A percentile compares a stretch with the other conserved stretches of the same genome.
Evolutionary conservation across 2,329 filamentous ascomycete genomes (phyloP).

Genomic region (Ophiostoma piceae): DNA sequence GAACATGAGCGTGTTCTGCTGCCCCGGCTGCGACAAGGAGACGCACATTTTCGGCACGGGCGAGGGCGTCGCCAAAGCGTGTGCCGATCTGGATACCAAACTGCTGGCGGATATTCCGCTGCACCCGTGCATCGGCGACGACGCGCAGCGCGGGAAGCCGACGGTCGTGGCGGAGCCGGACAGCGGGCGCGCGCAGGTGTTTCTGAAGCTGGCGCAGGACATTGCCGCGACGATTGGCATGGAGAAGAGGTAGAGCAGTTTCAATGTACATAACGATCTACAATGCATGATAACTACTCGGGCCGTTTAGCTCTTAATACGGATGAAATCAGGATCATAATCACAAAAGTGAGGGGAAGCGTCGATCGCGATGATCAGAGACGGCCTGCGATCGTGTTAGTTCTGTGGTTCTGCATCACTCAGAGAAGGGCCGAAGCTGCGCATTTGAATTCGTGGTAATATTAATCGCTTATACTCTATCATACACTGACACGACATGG

Average conservation of each 20-base stretch:
- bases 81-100: slow-evolving; percentile 65
- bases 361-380: neutral
- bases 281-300: neutral
- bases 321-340: neutral
- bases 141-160: slow-evolving; percentile 80
- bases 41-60: slow-evolving; percentile 70
- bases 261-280: neutral
- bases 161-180: slow-evolving; percentile 83
- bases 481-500: slow-evolving; percentile 3
- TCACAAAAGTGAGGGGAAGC: neutral
- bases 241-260: neutral
- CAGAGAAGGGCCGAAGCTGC: neutral
- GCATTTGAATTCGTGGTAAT: neutral
- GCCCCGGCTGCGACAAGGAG: slow-evolving; percentile 68
- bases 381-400: neutral
- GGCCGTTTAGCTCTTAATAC: neutral
- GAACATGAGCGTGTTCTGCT: slow-evolving; percentile 84
- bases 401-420: neutral
- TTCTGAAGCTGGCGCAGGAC: slow-evolving; percentile 61
- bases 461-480: neutral
- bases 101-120: slow-evolving; percentile 85
- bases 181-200: slow-evolving; percentile 66
- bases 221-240: slow-evolving; percentile 45
- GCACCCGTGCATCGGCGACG: slow-evolving; percentile 77
- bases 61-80: slow-evolving; percentile 62